phyloP scores from a whole-genome alignment of 352 stramenopile genomes.

The Phytopythium sindhum region DNA sequence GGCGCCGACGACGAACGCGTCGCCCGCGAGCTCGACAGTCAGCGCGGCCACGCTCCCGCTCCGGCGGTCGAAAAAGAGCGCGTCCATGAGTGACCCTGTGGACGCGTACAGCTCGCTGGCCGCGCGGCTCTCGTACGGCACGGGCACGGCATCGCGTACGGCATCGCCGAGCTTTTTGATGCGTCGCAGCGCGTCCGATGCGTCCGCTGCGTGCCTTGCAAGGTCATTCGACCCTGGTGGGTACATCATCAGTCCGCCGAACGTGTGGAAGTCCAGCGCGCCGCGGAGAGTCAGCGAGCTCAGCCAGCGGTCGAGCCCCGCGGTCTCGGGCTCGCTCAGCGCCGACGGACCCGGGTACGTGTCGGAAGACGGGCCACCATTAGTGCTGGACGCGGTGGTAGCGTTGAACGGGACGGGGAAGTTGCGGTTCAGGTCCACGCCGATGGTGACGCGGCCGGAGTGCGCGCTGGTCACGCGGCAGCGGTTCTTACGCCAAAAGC shows the following conservation, averaged over 20 bases:
- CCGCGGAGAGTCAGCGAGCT: conserved; percentile 14
- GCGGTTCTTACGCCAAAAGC: conserved; percentile 33
- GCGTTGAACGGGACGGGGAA: conserved; percentile 15
- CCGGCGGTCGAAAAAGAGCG: conserved; percentile 17
- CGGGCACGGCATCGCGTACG: conserved; percentile 16
- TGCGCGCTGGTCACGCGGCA: conserved; percentile 3
- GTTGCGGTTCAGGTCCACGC: conserved; percentile 34
- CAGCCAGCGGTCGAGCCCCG: conserved; percentile 17
- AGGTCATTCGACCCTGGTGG: conserved; percentile 17
- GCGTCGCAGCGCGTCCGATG: neutral
- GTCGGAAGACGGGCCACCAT: conserved; percentile 12
- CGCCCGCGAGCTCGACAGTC: conserved; percentile 24
- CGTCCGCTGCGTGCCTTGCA: neutral
- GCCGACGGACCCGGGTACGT: conserved; percentile 15
- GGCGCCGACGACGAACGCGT: conserved; percentile 18
- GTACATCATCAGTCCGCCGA: conserved; percentile 16
- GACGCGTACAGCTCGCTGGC: conserved; percentile 21
- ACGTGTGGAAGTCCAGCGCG: conserved; percentile 25
- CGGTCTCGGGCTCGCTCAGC: conserved; percentile 26
- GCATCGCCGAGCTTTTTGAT: conserved; percentile 13
- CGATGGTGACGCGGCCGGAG: conserved; percentile 9
- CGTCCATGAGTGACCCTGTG: conserved; percentile 24
- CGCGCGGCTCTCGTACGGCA: conserved; percentile 16
- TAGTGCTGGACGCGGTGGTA: neutral
- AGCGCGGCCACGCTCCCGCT: conserved; percentile 13